phyloP scores from a whole-genome alignment of 2,329 filamentous ascomycete genomes.

The Balansia obtecta region DNA sequence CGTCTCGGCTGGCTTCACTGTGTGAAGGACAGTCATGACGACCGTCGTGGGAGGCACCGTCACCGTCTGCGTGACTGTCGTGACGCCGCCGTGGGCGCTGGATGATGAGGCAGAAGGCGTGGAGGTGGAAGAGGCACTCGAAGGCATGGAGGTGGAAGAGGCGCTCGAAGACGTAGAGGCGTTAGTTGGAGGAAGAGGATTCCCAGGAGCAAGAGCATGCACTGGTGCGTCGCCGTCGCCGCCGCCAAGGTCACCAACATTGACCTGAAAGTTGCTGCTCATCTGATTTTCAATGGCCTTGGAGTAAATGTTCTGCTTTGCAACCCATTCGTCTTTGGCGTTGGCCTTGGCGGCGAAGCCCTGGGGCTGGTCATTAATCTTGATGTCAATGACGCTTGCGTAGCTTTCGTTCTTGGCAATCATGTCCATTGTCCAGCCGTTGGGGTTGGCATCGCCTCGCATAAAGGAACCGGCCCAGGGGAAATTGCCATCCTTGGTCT shows the following conservation, averaged over 20 bases:
- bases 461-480: slow-evolving; percentile 29
- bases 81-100: slow-evolving; percentile 6
- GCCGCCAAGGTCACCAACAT: slow-evolving; percentile 17
- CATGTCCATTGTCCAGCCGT: slow-evolving; percentile 22
- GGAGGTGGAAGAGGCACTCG: slow-evolving; percentile 7
- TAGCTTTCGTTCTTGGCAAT: slow-evolving; percentile 29
- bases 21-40: slow-evolving; percentile 23
- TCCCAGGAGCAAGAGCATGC: not conserved
- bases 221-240: slow-evolving; percentile 4
- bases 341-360: slow-evolving; percentile 13
- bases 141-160: not conserved
- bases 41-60: slow-evolving; percentile 28
- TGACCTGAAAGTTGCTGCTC: slow-evolving; percentile 31
- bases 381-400: slow-evolving; percentile 28
- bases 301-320: slow-evolving; percentile 27
- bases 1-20: slow-evolving; percentile 14
- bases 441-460: slow-evolving; percentile 23
- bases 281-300: slow-evolving; percentile 35
- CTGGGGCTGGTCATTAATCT: slow-evolving; percentile 17
- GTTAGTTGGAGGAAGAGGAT: not conserved
- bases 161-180: not conserved
- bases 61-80: slow-evolving; percentile 20
- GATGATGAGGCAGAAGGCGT: slow-evolving; percentile 2
- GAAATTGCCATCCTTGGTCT: slow-evolving; percentile 27
- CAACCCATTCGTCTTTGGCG: slow-evolving; percentile 17